Evolutionary conservation across 306 rosid species (phyloP).

Genomic region (Acacia confusa): DNA sequence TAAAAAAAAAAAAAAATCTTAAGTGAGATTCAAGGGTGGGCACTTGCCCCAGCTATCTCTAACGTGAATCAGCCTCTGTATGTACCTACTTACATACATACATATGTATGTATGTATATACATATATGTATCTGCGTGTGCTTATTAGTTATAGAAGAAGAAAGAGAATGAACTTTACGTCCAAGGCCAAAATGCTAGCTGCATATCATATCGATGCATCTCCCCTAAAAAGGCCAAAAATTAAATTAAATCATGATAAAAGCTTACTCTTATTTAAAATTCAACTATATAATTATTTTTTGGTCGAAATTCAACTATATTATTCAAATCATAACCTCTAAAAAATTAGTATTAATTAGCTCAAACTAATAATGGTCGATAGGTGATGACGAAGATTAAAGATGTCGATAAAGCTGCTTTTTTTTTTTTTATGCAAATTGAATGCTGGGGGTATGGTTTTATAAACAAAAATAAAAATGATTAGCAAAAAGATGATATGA

Average conservation of each 20-base stretch:
- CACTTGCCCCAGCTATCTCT: too few species aligned
- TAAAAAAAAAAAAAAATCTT: too few species aligned
- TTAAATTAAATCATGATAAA: not conserved
- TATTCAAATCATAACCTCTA: not conserved
- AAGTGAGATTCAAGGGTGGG: too few species aligned
- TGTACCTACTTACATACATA: too few species aligned
- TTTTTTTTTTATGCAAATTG: not conserved
- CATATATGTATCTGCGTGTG: too few species aligned
- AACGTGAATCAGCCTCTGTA: too few species aligned
- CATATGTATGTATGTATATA: too few species aligned
- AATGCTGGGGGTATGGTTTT: not conserved
- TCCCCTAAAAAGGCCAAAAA: not conserved
- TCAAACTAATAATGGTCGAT: not conserved
- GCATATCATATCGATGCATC: not conserved
- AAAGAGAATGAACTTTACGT: not conserved
- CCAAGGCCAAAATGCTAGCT: not conserved
- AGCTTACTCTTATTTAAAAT: not conserved
- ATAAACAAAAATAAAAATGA: not conserved
- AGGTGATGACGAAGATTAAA: not conserved
- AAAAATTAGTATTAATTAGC: too few species aligned
- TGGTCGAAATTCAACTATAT: not conserved
- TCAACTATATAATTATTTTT: not conserved
- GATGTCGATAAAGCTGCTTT: not conserved
- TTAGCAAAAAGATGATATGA: not conserved
- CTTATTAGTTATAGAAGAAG: too few species aligned